Percentiles rank a stretch among this genome's conserved stretches.
These are phyloP conservation scores for Blastomyces parvus DNA, from an alignment of 2,329 filamentous ascomycete species.

Conservation along the genomic window DNA sequence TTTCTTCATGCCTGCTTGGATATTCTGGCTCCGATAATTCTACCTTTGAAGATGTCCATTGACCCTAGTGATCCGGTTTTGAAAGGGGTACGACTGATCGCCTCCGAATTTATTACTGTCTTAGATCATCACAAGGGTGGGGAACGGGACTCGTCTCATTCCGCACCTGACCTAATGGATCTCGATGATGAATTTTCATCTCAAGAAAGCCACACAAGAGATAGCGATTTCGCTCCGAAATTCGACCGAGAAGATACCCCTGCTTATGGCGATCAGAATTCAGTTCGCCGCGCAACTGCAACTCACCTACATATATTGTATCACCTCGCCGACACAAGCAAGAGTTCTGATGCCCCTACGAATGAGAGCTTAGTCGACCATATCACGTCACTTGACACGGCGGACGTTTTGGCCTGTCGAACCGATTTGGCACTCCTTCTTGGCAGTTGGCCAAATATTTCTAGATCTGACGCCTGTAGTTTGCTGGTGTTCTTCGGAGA, in stretches of 20 bases:
- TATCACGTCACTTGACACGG: slow-evolving; percentile 28
- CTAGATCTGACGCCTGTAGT: slow-evolving; percentile 31
- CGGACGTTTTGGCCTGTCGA: slow-evolving; percentile 31
- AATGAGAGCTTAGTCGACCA: slow-evolving; percentile 25
- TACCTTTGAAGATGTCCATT: slow-evolving; percentile 16
- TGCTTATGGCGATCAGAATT: slow-evolving; percentile 25
- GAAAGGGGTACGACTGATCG: slow-evolving; percentile 21
- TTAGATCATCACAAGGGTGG: slow-evolving; percentile 24
- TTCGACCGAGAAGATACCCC: slow-evolving; percentile 26
- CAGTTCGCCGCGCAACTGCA: slow-evolving; percentile 31
- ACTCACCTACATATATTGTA: slow-evolving; percentile 28
- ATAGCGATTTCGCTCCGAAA: slow-evolving; percentile 21
- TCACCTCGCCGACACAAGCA: slow-evolving; percentile 13
- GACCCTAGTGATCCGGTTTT: slow-evolving; percentile 18
- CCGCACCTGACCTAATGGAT: slow-evolving; percentile 34
- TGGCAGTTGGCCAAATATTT: slow-evolving; percentile 17
- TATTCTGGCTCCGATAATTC: slow-evolving; percentile 28
- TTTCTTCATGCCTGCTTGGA: slow-evolving; percentile 26
- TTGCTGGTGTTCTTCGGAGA: slow-evolving; percentile 42
- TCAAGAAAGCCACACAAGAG: slow-evolving; percentile 18
- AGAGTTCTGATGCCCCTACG: slow-evolving; percentile 1
- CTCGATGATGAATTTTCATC: slow-evolving; percentile 32
- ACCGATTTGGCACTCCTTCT: slow-evolving; percentile 25
- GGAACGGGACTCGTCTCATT: slow-evolving; percentile 15
- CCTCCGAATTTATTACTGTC: slow-evolving; percentile 23